Evolutionary conservation across 257 asterid genomes (phyloP).

Genomic region (Nyctanthes arbortristis): DNA sequence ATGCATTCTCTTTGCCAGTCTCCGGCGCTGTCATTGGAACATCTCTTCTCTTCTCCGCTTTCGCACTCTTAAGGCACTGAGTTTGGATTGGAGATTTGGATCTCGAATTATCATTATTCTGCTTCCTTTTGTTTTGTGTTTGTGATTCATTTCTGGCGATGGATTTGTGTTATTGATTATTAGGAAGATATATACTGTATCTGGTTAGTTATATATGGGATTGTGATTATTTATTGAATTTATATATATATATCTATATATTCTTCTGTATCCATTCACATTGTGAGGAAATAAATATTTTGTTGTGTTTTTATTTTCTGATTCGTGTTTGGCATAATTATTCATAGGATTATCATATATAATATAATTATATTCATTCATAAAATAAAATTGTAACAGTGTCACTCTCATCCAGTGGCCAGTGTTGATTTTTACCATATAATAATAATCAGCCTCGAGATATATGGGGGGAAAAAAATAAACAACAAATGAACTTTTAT

Average conservation of each 20-base stretch:
- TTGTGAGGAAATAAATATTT: background rate
- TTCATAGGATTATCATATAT: background rate
- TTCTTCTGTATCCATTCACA: background rate
- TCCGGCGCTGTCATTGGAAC: slow-evolving; percentile 39
- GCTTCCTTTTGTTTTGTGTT: background rate
- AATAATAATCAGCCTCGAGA: no score
- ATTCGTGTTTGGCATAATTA: background rate
- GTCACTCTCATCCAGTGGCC: no score
- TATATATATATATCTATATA: no score
- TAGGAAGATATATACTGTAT: background rate
- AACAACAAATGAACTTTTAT: no score
- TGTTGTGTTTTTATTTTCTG: background rate
- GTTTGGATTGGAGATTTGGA: no score
- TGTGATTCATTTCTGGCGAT: background rate
- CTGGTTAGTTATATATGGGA: background rate
- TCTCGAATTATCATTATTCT: background rate
- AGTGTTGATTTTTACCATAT: no score
- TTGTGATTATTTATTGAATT: no score
- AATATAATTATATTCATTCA: no score
- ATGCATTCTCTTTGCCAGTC: slow-evolving; percentile 40
- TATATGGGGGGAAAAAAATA: no score
- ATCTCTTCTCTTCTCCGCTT: slow-evolving; percentile 42
- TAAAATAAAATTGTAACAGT: no score
- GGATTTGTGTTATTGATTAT: background rate
- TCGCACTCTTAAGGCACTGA: slow-evolving; percentile 49